Percentiles rank a stretch among this genome's conserved stretches.
phyloP scores from a whole-genome alignment of 2,329 filamentous ascomycete species.

The Malbranchea cinnamomea region DNA sequence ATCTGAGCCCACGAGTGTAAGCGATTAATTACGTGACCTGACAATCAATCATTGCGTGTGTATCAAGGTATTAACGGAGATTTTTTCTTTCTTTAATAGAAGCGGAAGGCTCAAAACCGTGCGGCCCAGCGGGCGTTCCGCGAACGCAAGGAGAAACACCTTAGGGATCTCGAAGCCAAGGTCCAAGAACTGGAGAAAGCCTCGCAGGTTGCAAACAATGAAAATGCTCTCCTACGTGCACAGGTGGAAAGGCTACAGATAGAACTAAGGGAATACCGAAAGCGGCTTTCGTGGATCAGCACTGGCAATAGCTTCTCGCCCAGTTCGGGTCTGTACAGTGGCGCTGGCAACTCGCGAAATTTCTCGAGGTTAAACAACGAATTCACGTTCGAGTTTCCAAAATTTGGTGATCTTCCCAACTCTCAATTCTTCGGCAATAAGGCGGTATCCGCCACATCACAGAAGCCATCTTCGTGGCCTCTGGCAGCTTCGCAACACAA shows the following conservation, averaged over 20 bases:
- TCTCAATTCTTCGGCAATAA: conserved; percentile 37
- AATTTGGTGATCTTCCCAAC: conserved; percentile 62
- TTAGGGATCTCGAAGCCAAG: conserved; percentile 38
- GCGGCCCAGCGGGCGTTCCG: conserved; percentile 87
- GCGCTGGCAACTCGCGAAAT: conserved; percentile 40
- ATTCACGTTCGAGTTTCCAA: conserved; percentile 93
- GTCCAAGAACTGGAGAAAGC: conserved; percentile 57
- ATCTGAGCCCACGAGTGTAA: conserved; percentile 86
- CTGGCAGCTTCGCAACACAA: too few species aligned
- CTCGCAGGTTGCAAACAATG: conserved; percentile 66
- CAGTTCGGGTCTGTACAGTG: conserved; percentile 25
- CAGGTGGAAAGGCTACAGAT: conserved; percentile 76
- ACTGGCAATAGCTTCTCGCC: conserved; percentile 33
- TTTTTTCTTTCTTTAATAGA: conserved; percentile 17
- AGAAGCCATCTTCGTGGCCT: conserved; percentile 6
- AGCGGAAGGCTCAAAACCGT: conserved; percentile 77
- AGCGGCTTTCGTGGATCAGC: conserved; percentile 55
- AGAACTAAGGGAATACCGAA: conserved; percentile 82
- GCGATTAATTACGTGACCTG: conserved; percentile 26
- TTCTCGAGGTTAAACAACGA: conserved; percentile 47
- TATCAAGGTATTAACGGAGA: conserved; percentile 1
- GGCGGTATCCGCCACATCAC: conserved; percentile 19
- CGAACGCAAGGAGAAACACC: conserved; percentile 78
- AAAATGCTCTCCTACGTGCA: conserved; percentile 71
- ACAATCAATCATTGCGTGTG: not conserved